Evolutionary conservation across 345 rosid genomes (phyloP).

Genomic region (Camelina hispida): DNA sequence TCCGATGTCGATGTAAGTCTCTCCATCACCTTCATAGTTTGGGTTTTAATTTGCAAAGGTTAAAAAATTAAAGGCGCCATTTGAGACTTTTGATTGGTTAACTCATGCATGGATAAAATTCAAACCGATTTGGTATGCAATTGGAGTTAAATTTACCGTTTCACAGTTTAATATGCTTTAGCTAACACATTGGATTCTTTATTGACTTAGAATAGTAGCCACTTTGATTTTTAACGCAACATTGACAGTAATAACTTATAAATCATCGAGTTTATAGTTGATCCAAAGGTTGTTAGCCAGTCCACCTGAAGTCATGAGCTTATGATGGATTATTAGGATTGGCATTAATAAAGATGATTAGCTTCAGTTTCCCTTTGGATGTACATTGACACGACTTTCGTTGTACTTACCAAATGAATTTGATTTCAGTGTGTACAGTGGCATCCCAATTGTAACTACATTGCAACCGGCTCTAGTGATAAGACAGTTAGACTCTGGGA

Average conservation of each 20-base stretch:
- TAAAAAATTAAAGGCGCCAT: not conserved
- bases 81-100: not conserved
- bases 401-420: slow-evolving; percentile 29
- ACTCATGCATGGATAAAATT: slow-evolving; percentile 4
- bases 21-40: slow-evolving; percentile 25
- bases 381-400: not conserved
- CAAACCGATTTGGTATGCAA: slow-evolving; percentile 1
- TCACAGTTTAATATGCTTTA: not conserved
- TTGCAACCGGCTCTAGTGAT: slow-evolving; percentile 94
- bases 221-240: not conserved
- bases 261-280: slow-evolving; percentile 2
- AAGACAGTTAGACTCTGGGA: slow-evolving; percentile 95
- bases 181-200: not conserved
- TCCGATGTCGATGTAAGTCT: slow-evolving; percentile 93
- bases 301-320: slow-evolving; percentile 16
- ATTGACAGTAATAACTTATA: not conserved
- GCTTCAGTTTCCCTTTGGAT: not conserved
- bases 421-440: slow-evolving; percentile 86
- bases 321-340: slow-evolving; percentile 3
- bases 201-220: slow-evolving; percentile 8
- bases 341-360: not conserved
- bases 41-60: slow-evolving; percentile 3
- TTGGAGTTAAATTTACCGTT: not conserved
- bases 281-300: not conserved
- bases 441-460: slow-evolving; percentile 98